Evolutionary conservation across 306 rosid genomes (phyloP), one percentile per base, ranked within the genome.

Genomic region (Corylus heterophylla): DNA sequence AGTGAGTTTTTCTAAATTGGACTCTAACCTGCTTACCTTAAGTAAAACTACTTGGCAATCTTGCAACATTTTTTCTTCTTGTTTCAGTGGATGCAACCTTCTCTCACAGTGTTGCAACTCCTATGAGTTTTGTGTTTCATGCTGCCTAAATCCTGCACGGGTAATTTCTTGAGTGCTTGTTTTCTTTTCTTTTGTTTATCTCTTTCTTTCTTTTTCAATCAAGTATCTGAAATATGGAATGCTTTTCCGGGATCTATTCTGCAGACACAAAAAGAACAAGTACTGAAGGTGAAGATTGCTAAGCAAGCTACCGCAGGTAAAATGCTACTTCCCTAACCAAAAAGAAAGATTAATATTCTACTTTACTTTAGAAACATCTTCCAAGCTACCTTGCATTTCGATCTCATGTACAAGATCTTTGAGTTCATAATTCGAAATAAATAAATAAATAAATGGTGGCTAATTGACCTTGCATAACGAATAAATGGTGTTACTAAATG

Each of bases 81-180:
- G 31, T 67, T 83, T 74, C 93, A 94, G 98, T 50, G 98, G 97
- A 72, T 94, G 98, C 88, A 91, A 88, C 74, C 83, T 81, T 89
- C 85, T 85, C 81, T 92, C 94, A 45, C 93, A 85, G 48, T 94
- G 98, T 83, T 92, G 98, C 78, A 89, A 89, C 81, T 92, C 98
- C 58, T 94, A 92, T 12, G 98, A 94, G 77, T 92, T 86, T 54
- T 94, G 98, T 79, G 97, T 94, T 90, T 92, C 98, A 29, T 94
- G 98, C 89, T 94, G 98, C 87, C 86, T 87, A 80, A 86, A 86
- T 85, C 98, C 98, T 58, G 83, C 88, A 25, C 25, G 51, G 95
- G 98, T 91, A 89, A 81, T 78, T 68, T 78, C 54, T 82, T 71
- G n/a, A 61, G 16, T 77, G 62, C 25, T 74, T 22, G 58, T 58